These are phyloP conservation scores for Phytophthora nicotianae DNA, from an alignment of 352 stramenopile genomes.

Conservation along the genomic window DNA sequence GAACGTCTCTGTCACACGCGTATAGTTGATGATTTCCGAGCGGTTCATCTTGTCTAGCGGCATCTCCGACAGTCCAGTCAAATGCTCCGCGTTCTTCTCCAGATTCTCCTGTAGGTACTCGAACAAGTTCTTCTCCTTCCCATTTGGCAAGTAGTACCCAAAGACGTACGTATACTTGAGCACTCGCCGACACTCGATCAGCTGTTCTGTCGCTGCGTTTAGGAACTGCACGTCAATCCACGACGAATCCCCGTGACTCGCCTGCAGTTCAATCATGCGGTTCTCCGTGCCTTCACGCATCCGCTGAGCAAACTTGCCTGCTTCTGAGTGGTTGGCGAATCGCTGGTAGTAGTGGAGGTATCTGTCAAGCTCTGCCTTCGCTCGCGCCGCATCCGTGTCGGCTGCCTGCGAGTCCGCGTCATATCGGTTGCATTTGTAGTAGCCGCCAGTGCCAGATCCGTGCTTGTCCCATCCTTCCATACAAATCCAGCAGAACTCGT, in stretches of 20 bases:
- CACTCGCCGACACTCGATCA: conserved; percentile 98
- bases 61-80: conserved; percentile 91
- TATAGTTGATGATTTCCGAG: conserved; percentile 95
- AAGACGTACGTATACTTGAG: conserved; percentile 99
- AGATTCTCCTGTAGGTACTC: conserved; percentile 95
- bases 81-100: conserved; percentile 94
- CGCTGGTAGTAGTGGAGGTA: conserved; percentile 99
- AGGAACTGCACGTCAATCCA: conserved; percentile 99
- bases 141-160: conserved; percentile 92
- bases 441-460: conserved; percentile 95
- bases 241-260: conserved; percentile 87
- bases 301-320: conserved; percentile 96
- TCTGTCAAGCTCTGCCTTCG: conserved; percentile 97
- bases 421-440: conserved; percentile 99
- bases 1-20: conserved; percentile 93
- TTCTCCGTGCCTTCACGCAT: conserved; percentile 95
- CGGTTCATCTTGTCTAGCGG: conserved; percentile 93
- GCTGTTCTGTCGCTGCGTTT: conserved; percentile 94
- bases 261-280: conserved; percentile 96
- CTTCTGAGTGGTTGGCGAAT: conserved; percentile 96
- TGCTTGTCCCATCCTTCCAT: conserved; percentile 97
- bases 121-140: conserved; percentile 94
- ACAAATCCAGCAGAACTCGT: conserved; percentile 99
- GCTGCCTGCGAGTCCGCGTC: conserved; percentile 60
- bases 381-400: conserved; percentile 90